These are phyloP conservation scores for Vitis hybrid DNA, from an alignment of 177 flowering plant species.

Conservation along the genomic window DNA sequence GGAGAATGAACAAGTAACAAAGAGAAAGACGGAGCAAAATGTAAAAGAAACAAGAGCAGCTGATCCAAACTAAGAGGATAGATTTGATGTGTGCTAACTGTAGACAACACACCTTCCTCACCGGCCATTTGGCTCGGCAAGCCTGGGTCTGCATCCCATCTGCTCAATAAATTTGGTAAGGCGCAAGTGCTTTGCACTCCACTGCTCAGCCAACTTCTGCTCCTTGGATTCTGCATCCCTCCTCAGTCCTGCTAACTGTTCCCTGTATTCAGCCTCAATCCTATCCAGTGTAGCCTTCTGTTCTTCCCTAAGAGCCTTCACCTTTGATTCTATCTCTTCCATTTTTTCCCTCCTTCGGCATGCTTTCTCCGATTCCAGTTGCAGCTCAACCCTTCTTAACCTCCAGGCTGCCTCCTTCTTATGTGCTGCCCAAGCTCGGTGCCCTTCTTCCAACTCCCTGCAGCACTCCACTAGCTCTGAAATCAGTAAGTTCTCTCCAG, in stretches of 20 bases:
- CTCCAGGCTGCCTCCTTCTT: slow-evolving; percentile 96
- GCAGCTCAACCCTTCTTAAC: slow-evolving; percentile 77
- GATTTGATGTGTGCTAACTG: background rate
- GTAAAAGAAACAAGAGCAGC: background rate
- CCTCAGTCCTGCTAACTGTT: slow-evolving; percentile 67
- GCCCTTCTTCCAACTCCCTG: slow-evolving; percentile 85
- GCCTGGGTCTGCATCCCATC: slow-evolving; percentile 50
- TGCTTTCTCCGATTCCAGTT: slow-evolving; percentile 84
- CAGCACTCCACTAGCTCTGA: slow-evolving; percentile 75
- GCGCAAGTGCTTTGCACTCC: slow-evolving; percentile 73
- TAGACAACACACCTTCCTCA: slow-evolving; percentile 15
- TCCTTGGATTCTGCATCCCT: slow-evolving; percentile 90
- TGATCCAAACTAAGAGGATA: background rate
- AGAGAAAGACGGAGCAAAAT: background rate
- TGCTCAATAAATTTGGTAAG: slow-evolving; percentile 78
- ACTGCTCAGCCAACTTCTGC: slow-evolving; percentile 80
- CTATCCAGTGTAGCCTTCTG: slow-evolving; percentile 59
- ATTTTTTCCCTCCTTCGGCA: slow-evolving; percentile 65
- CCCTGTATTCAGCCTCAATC: slow-evolving; percentile 79
- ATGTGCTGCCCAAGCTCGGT: slow-evolving; percentile 73
- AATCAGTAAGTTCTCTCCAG: slow-evolving; percentile 34
- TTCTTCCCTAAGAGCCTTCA: slow-evolving; percentile 81
- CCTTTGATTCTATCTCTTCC: slow-evolving; percentile 78
- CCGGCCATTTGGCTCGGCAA: slow-evolving; percentile 37
- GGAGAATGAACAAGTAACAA: slow-evolving; percentile 10